Base-by-base conservation (phyloP, 164 flowering plant genomes). In the Pachysandra terminalis region DNA sequence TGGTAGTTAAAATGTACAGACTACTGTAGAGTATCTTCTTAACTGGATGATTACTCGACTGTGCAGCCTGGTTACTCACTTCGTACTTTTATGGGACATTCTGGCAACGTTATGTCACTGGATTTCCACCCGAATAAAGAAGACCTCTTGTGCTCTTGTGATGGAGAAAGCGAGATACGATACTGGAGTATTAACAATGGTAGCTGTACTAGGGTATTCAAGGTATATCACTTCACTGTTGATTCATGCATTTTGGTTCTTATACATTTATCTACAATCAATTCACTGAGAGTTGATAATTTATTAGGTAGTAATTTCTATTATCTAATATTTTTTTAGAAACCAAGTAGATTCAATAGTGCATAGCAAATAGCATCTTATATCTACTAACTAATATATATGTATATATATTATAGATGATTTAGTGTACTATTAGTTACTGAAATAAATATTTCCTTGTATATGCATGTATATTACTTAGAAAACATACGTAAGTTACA, bases 101-200 rank as follows among this genome's bases (percentile, higher is more conserved):
- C 86, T 5, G 58, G 85, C 13, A 67, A 82, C 69, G 97, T 88
- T 24, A 78, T 77, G 81, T 89, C 97, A 55, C 49, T 91, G 58
- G 97, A 91, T 68, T 91, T 89, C 75, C 95, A 91, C 74, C 97
- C 97, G 22, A 79, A 53, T 63, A 83, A 83, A 70, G 93, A 89
- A 27, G 91, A 89, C 67, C 83, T 91, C 51, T 73, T 91, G 64
- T 89, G 90, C 78, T 91, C 97, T 25, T 86, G 87, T 74, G 97
- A 91, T 72, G 81, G 74, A 21, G 83, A 83, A 71, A 78, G 81
- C 27, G 95, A 91, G 77, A 89, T 91, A 48, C 77, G 97, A 22
- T 87, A 86, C 66, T 91, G 97, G 97, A 91, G 86, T 71, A 81
- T 91, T 71, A 80, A 73, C 56, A 87, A 86, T 75, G 97, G 95